Conservation (phyloP, 2,329 filamentous ascomycete species). For the Colletotrichum gloeosporioides region DNA sequence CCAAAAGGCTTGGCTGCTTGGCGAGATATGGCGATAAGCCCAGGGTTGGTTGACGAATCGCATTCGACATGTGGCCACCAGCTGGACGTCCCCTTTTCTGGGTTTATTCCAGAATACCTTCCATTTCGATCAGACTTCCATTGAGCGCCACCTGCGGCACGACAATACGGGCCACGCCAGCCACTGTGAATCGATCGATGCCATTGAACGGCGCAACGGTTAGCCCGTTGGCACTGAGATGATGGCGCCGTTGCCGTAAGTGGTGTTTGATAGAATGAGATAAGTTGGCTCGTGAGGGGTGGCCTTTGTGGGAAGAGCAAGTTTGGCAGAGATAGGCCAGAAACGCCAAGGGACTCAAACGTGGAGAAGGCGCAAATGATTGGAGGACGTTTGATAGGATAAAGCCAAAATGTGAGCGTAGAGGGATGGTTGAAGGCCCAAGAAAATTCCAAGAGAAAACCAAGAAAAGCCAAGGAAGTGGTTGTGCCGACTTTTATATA, state of each 20-base stretch:
- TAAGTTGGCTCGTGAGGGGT: not conserved
- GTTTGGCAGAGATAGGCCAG: constrained; percentile 4
- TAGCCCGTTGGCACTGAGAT: not conserved
- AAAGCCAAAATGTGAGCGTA: not conserved
- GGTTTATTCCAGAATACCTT: not conserved
- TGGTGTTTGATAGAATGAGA: not conserved
- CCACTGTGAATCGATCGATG: not conserved
- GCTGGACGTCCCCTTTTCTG: not conserved
- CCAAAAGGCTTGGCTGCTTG: not conserved
- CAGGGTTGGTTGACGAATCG: constrained; percentile 8
- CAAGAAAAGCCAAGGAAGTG: constrained; percentile 20
- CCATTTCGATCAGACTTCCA: not conserved
- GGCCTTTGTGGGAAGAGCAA: not conserved
- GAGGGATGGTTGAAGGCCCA: not conserved
- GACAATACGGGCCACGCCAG: not conserved
- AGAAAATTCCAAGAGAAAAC: constrained; percentile 15
- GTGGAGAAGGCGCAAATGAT: not conserved
- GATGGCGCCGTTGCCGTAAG: not conserved
- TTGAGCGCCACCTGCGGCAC: not conserved
- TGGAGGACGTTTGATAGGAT: not conserved
- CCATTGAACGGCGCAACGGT: not conserved
- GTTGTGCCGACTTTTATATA: constrained; percentile 11
- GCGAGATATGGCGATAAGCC: constrained; percentile 9
- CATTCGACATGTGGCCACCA: not conserved
- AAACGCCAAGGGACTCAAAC: not conserved